Percentiles rank a stretch among this genome's conserved stretches.
These are phyloP conservation scores for Kazachstania sp. DNA, from an alignment of 1,139 yeast genomes.

Conservation along the genomic window DNA sequence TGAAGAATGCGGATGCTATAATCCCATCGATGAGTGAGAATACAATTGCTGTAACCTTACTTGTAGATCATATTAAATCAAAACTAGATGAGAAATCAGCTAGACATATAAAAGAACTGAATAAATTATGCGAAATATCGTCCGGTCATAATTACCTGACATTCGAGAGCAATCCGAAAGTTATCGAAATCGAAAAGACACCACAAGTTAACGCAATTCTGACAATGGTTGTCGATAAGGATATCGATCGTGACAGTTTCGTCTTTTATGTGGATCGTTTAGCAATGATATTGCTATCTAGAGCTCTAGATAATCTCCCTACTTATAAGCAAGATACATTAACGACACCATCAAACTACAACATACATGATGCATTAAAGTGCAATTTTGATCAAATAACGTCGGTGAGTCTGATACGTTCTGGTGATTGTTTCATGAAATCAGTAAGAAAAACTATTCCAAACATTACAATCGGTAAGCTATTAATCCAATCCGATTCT, in stretches of 20 bases:
- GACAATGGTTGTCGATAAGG: slow-evolving; percentile 53
- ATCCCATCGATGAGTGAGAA: slow-evolving; percentile 88
- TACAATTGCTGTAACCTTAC: slow-evolving; percentile 63
- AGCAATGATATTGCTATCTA: slow-evolving; percentile 58
- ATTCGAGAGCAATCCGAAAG: slow-evolving; percentile 12
- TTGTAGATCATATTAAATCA: slow-evolving; percentile 70
- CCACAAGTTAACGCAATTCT: slow-evolving; percentile 68
- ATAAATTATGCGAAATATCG: slow-evolving; percentile 27
- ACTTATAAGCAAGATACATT: slow-evolving; percentile 27
- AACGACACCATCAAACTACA: slow-evolving; percentile 40
- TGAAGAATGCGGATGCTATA: slow-evolving; percentile 73
- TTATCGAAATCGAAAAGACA: slow-evolving; percentile 41
- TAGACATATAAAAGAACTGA: slow-evolving; percentile 45
- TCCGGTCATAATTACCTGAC: slow-evolving; percentile 7
- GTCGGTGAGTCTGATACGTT: slow-evolving; percentile 74
- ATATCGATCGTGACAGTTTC: slow-evolving; percentile 62
- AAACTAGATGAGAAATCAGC: slow-evolving; percentile 59
- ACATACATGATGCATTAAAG: slow-evolving; percentile 36
- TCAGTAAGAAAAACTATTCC: slow-evolving; percentile 71
- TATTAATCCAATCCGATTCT: slow-evolving; percentile 80
- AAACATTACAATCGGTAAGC: slow-evolving; percentile 68
- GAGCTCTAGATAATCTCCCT: slow-evolving; percentile 48
- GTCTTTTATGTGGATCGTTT: slow-evolving; percentile 79
- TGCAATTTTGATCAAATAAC: slow-evolving; percentile 41
- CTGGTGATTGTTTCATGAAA: slow-evolving; percentile 86